Base-by-base conservation (phyloP, 2,329 filamentous ascomycete genomes). In the Hypoxylon sp. region DNA sequence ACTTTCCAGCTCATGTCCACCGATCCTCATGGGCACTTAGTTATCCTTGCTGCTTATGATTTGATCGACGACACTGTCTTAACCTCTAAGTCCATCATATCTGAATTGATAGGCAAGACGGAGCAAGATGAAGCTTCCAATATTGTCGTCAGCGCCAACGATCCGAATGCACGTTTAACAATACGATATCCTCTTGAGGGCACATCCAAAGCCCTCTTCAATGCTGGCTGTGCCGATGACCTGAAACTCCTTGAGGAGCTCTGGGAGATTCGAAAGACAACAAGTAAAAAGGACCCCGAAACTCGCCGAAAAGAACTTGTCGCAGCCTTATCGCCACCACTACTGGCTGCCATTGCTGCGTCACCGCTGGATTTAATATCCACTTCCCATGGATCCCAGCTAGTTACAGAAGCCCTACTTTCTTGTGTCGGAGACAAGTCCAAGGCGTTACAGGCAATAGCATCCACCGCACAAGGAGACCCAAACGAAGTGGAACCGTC, bases 31-130 rank as follows among this genome's bases (percentile, higher is more conserved):
- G 96, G 90, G 1, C 94, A 97, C 77, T 85, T 91, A 69, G 87
- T 98, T 59, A 88, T 99, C 35, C 86, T 98, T 61, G 87, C 94
- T 1, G 93, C 94, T 1, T 94, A 94, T 78, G 96, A 98, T 75
- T 91, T 97, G 53, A 90, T 97, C 53, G 96, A 99, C 74, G 96
- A 99, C 79, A 99, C 96, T 9, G 94, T 97, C 71, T 85, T 97
- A 76, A 93, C 90, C 2, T 86, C 90, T 55, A 98, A 97, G 82
- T 86, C 92, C 33, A 92, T 99, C 71, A 94, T 97, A 80, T 86
- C 93, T 0, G 95, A 98, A 80, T 85, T 99, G 11, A 82, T 98
- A 17, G 92, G 91, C 70, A 92, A 93, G 75, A 88, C 90, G 67
- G 85, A 87, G 24, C 85, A 90, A 61, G 85, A 86, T 63, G 84